These are phyloP conservation scores for Noccaea caerulescens DNA, from an alignment of 345 rosid species.

Conservation along the genomic window DNA sequence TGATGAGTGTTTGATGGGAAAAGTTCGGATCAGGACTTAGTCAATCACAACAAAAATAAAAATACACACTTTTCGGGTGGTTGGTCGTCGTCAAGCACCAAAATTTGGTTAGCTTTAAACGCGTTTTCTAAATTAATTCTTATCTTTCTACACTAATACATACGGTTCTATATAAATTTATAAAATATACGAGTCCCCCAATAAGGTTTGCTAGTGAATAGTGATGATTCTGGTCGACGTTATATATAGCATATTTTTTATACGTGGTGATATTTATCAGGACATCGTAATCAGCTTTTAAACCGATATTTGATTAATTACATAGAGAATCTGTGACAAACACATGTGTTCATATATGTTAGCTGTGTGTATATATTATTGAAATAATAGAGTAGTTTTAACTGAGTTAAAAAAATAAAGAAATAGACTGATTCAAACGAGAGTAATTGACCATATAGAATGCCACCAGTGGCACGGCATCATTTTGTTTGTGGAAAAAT, in stretches of 20 bases:
- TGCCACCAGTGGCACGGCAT: slow-evolving; percentile 32
- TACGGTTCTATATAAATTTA: background rate
- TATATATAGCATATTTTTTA: background rate
- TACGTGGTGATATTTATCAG: background rate
- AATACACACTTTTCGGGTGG: background rate
- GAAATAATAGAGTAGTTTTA: background rate
- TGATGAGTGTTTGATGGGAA: slow-evolving; percentile 22
- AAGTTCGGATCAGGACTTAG: slow-evolving; percentile 8
- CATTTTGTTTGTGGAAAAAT: slow-evolving; percentile 33
- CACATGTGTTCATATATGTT: slow-evolving; percentile 8
- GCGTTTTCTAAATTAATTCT: slow-evolving; percentile 35
- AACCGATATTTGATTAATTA: background rate
- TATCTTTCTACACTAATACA: background rate
- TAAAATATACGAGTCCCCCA: background rate
- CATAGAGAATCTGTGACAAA: slow-evolving; percentile 33
- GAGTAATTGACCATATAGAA: slow-evolving; percentile 32
- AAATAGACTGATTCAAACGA: slow-evolving; percentile 24
- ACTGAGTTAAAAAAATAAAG: background rate
- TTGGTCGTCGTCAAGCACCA: slow-evolving; percentile 12
- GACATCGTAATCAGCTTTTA: slow-evolving; percentile 8
- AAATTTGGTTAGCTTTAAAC: slow-evolving; percentile 16
- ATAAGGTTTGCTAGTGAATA: background rate
- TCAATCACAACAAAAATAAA: slow-evolving; percentile 6
- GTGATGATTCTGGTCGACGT: background rate
- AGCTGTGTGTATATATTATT: slow-evolving; percentile 1